Base-by-base conservation (phyloP, 257 asterid genomes). In the Ballota nigra region DNA sequence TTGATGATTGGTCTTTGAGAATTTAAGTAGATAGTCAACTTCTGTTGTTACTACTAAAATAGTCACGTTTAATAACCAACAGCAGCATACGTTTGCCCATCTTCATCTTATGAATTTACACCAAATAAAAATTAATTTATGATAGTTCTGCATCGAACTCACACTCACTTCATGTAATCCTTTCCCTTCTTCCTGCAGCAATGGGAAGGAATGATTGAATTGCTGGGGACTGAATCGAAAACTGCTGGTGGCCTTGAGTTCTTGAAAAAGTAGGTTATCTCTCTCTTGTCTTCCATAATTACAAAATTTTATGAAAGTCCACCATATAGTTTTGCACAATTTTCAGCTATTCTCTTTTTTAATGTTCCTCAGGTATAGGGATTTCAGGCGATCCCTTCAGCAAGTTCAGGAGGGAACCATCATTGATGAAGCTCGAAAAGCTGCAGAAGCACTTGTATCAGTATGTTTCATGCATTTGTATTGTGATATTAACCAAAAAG, bases 151-250 rank as follows among this genome's bases (percentile, higher is more conserved):
- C 49, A 31, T 52, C 45, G 47, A 45, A 47, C 23, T 64, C 28
- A 34, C 31, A 19, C 29, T 12, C 24, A 63, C 33, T 53, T 22
- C 12, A 33, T 45, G 33, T 11, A 69, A 45, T 61, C 33, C 24
- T 51, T 58, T 69, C 65, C 69, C 56, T 69, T 60, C 58, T 51
- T 47, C 22, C 55, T 73, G 76, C 86, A 94, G 97, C 97, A 85
- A 86, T 94, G 99, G 99, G 99, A 94, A 86, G 97, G 99, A 66
- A 84, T 91, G 83, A 87, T 89, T 66, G 99, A 89, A 66, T 78
- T 94, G 79, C 85, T 91, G 68, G 96, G 92, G 36, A 81, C 87
- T 18, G 95, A 94, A 82, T 75, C 97, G 15, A 84, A 80, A 78
- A 83, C 89, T 64, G 90, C 95, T 23, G 96, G 98, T 2, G 93